Conservation (phyloP, 176 grass and related monocot species). For the Stipa capillata region DNA sequence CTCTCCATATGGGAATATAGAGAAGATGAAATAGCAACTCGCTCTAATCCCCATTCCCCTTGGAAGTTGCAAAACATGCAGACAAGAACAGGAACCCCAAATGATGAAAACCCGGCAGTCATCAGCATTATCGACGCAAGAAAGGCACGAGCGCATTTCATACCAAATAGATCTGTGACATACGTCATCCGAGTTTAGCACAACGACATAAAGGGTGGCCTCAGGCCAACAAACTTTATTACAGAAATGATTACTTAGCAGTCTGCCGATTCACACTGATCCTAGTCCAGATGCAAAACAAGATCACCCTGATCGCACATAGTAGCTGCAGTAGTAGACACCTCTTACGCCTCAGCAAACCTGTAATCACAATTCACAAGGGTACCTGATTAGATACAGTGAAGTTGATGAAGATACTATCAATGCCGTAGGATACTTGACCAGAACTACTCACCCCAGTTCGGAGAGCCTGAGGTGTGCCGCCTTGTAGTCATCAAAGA, state of each 20-base stretch:
- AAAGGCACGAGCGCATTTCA: background rate
- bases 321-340: background rate
- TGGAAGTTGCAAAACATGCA: too few relatives aligned
- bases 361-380: constrained; percentile 27
- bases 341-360: constrained; percentile 54
- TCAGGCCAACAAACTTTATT: constrained; percentile 26
- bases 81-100: too few relatives aligned
- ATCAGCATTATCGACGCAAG: too few relatives aligned
- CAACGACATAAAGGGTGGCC: background rate
- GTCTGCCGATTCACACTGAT: constrained; percentile 11
- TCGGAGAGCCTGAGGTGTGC: constrained; percentile 88
- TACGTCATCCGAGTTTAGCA: background rate
- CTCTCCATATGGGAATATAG: too few relatives aligned
- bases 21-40: too few relatives aligned
- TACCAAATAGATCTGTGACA: background rate
- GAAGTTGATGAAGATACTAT: background rate
- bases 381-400: background rate
- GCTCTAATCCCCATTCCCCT: too few relatives aligned
- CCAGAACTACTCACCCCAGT: constrained; percentile 48
- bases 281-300: constrained; percentile 30
- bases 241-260: constrained; percentile 6
- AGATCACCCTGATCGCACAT: background rate
- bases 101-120: too few relatives aligned
- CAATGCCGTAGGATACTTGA: background rate
- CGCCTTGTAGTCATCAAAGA: constrained; percentile 80